A percentile compares a stretch with the other conserved stretches of the same genome.
These are phyloP conservation scores for Crithidia fasciculata DNA, from an alignment of 208 protist genomes.

Conservation along the genomic window DNA sequence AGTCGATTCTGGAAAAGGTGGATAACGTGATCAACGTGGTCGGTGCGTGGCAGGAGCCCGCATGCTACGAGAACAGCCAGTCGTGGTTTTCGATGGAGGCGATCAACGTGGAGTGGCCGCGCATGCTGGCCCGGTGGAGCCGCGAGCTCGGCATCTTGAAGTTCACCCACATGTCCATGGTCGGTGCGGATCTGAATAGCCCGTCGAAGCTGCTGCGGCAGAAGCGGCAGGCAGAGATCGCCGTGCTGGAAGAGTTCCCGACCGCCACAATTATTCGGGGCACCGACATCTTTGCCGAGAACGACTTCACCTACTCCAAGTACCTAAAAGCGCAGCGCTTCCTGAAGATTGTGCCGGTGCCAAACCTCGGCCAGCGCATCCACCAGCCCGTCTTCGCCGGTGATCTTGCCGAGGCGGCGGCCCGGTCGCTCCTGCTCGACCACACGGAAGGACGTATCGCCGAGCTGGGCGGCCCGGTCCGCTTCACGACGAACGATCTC, in stretches of 20 bases:
- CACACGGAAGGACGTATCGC: slow-evolving; percentile 92
- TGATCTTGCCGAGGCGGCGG: slow-evolving; percentile 83
- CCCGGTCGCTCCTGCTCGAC: slow-evolving; percentile 85
- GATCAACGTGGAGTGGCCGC: slow-evolving; percentile 91
- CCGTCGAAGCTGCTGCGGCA: slow-evolving; percentile 87
- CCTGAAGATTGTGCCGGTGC: slow-evolving; percentile 85
- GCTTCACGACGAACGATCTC: slow-evolving; percentile 90
- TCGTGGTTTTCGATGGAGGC: slow-evolving; percentile 93
- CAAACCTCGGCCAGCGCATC: slow-evolving; percentile 84
- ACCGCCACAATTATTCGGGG: slow-evolving; percentile 88
- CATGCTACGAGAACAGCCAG: slow-evolving; percentile 88
- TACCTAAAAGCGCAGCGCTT: slow-evolving; percentile 90
- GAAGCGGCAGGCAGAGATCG: slow-evolving; percentile 84
- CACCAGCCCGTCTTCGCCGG: slow-evolving; percentile 91
- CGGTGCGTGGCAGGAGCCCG: slow-evolving; percentile 88
- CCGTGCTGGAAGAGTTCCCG: slow-evolving; percentile 92
- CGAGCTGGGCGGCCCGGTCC: slow-evolving; percentile 88
- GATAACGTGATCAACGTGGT: slow-evolving; percentile 81
- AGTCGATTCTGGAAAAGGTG: slow-evolving; percentile 89
- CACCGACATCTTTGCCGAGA: slow-evolving; percentile 89
- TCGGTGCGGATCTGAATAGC: slow-evolving; percentile 86
- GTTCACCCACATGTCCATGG: slow-evolving; percentile 91
- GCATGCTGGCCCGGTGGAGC: slow-evolving; percentile 89
- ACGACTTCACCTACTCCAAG: slow-evolving; percentile 89
- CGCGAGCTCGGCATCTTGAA: slow-evolving; percentile 87